Base-by-base conservation (phyloP, 1,284 basidiomycete genomes). In the Heterobasidion parviporum region DNA sequence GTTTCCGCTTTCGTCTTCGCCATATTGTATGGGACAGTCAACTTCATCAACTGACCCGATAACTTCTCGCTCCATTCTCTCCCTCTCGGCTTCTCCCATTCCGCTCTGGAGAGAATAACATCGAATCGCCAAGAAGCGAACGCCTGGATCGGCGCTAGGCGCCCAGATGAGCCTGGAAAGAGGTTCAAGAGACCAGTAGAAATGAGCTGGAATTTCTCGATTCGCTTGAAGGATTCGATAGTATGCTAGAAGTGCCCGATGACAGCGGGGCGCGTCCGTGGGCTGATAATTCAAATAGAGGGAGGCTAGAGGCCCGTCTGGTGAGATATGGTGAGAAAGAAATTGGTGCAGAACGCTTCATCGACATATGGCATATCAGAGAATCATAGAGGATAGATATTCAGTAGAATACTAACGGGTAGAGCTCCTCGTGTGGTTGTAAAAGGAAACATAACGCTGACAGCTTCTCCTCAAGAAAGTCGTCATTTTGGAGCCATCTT, bases 171-270 rank as follows among this genome's bases (percentile, higher is more conserved):
- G 70, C 53, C 67, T 67, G 8, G 79, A 79, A 18, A 92, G 74
- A 12, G 81, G 79, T 0, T 76, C 70, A 20, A 83, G 66, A 0
- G 90, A 74, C 91, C 92, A 94, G 50, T 71, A 64, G n/a, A 85
- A 70, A 15, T 79, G 71, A 10, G 67, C 60, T 1, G 89, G 85
- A 9, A 94, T 75, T 55, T 80, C 71, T 12, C 84, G 82, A 65
- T 92, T 92, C 47, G 83, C 82, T 61, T 79, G 77, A 12, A 94
- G 74, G 45, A 95, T 78, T 43, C 93, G 86, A 64, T 89, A 89
- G 65, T 93, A 91, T 1, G 88, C 81, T 46, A 95, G 76, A 14
- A 96, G 79, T 0, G 89, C 68, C 32, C 75, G 72, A 43, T 94
- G 89, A 5, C 92, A 70, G 15, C 76, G 74, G 10, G 65, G 63